Base-by-base conservation (phyloP, 2,329 filamentous ascomycete genomes). In the Epichloe coenophiala region DNA sequence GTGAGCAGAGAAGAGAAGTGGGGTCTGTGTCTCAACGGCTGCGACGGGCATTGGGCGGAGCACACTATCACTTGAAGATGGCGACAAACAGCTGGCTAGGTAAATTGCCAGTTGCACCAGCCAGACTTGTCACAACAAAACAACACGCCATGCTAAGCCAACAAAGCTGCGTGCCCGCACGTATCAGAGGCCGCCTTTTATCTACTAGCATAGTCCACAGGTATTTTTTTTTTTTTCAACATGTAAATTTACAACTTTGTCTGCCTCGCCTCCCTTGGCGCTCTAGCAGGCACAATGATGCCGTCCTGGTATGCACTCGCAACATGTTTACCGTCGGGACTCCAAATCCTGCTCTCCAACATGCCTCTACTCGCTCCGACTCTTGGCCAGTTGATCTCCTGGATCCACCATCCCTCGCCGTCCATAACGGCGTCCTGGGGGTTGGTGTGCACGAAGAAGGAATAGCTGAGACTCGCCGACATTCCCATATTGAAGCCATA, bases 261-360 rank as follows among this genome's bases (percentile, higher is more conserved):
- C 11, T 48, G 31, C 55, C 40, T 54, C 54, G 31, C 51, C 56
- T 6, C 55, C 52, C 48, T 53, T 58, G 41, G 41, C 53, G 56
- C 59, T 37, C 54, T 50, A 6, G 35, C 38, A 5, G 65, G 67
- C 35, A 63, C 50, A 23, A 70, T 54, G 9, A 76, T 67, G 3
- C 75, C 75, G 53, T 79, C 76, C 55, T 79, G 76, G 52, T 75
- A 77, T 44, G 72, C 73, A 1, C 71, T 77, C 5, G 75, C 76
- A 1, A 79, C 69, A 55, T 78, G 76, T 21, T 70, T 65, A 3
- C 76, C 75, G 3, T 61, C 56, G 0, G 76, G 75, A 52, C 74
- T 78, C 76, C 76, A 79, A 35, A 76, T 71, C 62, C 72, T 73
- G 49, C 66, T 71, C 59, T 72, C 65, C 53, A 78, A 61, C 45